Percentiles rank a stretch among this genome's conserved stretches.
Evolutionary conservation across 305 asterid genomes (phyloP).

Genomic region (Striga hermonthica): DNA sequence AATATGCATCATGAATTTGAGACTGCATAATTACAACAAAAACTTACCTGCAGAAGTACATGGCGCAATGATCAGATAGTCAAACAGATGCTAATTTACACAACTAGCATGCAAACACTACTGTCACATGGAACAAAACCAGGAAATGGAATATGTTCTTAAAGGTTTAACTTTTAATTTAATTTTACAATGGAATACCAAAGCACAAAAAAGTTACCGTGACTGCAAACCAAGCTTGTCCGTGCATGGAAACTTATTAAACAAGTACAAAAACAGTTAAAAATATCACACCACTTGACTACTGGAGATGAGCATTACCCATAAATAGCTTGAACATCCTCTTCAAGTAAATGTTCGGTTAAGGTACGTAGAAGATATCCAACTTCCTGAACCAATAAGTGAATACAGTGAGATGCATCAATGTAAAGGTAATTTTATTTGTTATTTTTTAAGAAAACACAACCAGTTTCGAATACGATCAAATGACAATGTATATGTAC

Average conservation of each 20-base stretch:
- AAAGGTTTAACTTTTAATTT: neutral
- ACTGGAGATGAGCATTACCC: constrained; percentile 49
- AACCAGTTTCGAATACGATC: no score
- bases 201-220: constrained; percentile 15
- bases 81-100: constrained; percentile 5
- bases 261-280: constrained; percentile 12
- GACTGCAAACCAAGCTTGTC: constrained; percentile 26
- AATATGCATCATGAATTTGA: constrained; percentile 83
- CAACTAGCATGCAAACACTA: neutral
- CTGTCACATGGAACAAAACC: no score
- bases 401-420: constrained; percentile 11
- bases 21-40: constrained; percentile 72
- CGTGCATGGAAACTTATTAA: constrained; percentile 10
- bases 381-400: constrained; percentile 66
- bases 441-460: no score
- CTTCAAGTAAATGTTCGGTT: constrained; percentile 75
- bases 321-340: constrained; percentile 82
- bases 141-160: neutral
- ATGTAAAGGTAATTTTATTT: no score
- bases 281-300: constrained; percentile 23
- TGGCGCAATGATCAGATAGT: constrained; percentile 26
- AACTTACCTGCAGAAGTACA: constrained; percentile 75
- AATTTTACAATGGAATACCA: constrained; percentile 9
- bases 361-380: constrained; percentile 83
- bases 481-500: constrained; percentile 37